Base-by-base conservation (phyloP, 208 protist species). In the Angomonas desouzai region DNA sequence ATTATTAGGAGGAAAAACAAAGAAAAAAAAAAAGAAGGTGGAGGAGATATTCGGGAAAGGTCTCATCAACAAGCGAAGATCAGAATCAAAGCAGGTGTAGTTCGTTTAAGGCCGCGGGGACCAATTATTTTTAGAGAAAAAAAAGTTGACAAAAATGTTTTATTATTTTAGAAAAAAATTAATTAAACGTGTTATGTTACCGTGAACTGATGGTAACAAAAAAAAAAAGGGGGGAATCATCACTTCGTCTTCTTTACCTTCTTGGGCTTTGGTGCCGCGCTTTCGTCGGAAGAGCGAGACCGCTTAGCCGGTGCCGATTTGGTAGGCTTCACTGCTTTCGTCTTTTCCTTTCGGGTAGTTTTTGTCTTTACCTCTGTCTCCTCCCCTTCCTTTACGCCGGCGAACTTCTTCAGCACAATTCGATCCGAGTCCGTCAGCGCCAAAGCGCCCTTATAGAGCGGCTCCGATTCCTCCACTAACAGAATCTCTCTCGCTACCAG, bases 401-500 rank as follows among this genome's bases (percentile, higher is more conserved):
- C 51, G n/a, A 93, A 45, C 18, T 59, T 63, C 55, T 71, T 13
- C 13, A 96, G 70, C 27, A 64, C 16, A 48, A 65, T 27, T 51
- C 66, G 32, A 33, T 89, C 81, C 1, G 57, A 70, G 22, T 62
- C 33, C 0, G 77, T 81, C 16, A 96, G 71, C 16, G 77, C 49
- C 23, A 96, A 63, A 20, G 83, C 83, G 3, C 70, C 63, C 45
- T 74, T 72, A 72, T 91, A 96, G 22, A 72, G 60, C 0, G 73
- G 72, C 68, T 90, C 72, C 7, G 67, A 56, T 49, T 70, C 70
- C 4, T 68, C 47, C 0, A 92, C 83, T 33, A 68, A 43, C n/a
- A 93, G 70, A n/a, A 93, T 55, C 72, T 96, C 90, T 9, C 86
- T 65, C 13, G 87, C 82, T 64, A 96, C 75, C 38, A 93, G 78